Conservation (phyloP, 306 rosid species). For the Sicyos edulis region DNA sequence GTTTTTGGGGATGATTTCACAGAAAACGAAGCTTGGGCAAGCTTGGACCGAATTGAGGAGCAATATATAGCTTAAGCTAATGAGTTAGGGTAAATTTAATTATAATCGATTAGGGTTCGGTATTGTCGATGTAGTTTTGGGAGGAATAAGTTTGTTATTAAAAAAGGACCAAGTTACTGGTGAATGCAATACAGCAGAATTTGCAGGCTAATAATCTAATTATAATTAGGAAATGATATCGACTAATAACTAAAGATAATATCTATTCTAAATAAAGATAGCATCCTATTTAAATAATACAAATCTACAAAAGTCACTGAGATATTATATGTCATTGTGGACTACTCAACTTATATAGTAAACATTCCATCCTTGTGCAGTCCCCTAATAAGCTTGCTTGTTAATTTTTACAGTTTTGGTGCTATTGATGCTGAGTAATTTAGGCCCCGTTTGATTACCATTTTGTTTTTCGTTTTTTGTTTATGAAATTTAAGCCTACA, state of each 20-base stretch:
- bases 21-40: too few relatives aligned
- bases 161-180: background rate
- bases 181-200: background rate
- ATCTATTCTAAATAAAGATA: background rate
- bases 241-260: background rate
- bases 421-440: constrained; percentile 6
- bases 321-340: background rate
- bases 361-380: background rate
- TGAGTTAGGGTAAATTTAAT: too few relatives aligned
- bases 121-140: background rate
- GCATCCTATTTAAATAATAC: background rate
- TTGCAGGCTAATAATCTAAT: background rate
- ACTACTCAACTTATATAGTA: background rate
- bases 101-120: too few relatives aligned
- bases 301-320: background rate
- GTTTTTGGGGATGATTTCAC: too few relatives aligned
- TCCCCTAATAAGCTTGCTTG: constrained; percentile 6
- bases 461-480: too few relatives aligned
- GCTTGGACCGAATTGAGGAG: too few relatives aligned
- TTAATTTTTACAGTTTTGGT: constrained; percentile 5
- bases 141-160: background rate
- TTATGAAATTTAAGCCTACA: too few relatives aligned
- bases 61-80: too few relatives aligned
- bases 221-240: background rate
- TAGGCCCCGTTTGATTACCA: too few relatives aligned